Evolutionary conservation across 164 flowering plant species (phyloP).

Genomic region (Magnolia changhungtana): DNA sequence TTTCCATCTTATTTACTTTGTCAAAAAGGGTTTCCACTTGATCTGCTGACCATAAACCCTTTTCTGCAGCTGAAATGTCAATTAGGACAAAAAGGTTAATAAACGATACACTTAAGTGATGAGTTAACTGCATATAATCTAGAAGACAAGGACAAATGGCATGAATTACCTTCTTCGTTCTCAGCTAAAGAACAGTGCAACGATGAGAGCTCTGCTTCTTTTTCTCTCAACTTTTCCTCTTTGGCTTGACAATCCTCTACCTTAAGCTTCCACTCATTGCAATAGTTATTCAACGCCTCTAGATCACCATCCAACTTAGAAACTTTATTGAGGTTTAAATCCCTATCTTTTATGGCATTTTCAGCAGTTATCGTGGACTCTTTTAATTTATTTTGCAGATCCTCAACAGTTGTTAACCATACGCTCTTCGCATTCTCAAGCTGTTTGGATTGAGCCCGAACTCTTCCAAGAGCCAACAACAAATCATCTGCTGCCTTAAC

Average conservation of each 20-base stretch:
- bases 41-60: slow-evolving; percentile 35
- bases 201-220: slow-evolving; percentile 51
- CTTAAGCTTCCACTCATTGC: slow-evolving; percentile 41
- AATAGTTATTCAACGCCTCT: slow-evolving; percentile 36
- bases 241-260: slow-evolving; percentile 37
- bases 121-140: slow-evolving; percentile 4
- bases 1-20: slow-evolving; percentile 43
- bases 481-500: slow-evolving; percentile 36
- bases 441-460: slow-evolving; percentile 30
- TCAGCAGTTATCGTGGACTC: slow-evolving; percentile 31
- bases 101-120: not conserved
- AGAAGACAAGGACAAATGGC: not conserved
- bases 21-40: slow-evolving; percentile 47
- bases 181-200: slow-evolving; percentile 22
- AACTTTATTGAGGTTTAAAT: slow-evolving; percentile 33
- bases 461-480: slow-evolving; percentile 35
- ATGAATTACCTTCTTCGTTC: slow-evolving; percentile 54
- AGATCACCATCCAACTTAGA: slow-evolving; percentile 49
- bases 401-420: slow-evolving; percentile 32
- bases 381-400: slow-evolving; percentile 45
- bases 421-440: slow-evolving; percentile 32
- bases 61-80: slow-evolving; percentile 45
- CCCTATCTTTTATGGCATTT: slow-evolving; percentile 50
- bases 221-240: slow-evolving; percentile 42
- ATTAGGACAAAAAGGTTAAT: slow-evolving; percentile 6